A percentile compares a stretch with the other conserved stretches of the same genome.
Conservation (phyloP, 2,329 filamentous ascomycete species). For the Thielaviopsis musarum region DNA sequence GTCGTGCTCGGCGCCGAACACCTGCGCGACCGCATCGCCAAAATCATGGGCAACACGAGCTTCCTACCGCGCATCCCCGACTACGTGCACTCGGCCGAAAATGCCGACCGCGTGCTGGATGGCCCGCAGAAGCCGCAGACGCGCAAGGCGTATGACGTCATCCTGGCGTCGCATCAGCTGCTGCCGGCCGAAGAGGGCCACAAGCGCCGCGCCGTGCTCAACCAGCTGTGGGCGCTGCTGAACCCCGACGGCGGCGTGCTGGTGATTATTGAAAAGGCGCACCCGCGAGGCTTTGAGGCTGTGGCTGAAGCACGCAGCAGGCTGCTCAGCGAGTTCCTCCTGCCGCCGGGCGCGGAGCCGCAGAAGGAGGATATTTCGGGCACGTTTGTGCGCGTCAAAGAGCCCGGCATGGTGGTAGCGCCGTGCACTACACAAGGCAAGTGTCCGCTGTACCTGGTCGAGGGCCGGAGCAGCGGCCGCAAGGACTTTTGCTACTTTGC, state of each 20-base stretch:
- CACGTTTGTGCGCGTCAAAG: constrained; percentile 26
- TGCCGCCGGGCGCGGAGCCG: constrained; percentile 25
- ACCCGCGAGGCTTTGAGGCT: constrained; percentile 82
- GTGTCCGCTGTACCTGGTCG: constrained; percentile 74
- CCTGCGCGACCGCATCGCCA: constrained; percentile 58
- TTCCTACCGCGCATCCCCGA: constrained; percentile 88
- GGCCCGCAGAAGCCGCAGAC: constrained; percentile 35
- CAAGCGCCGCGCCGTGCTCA: constrained; percentile 58
- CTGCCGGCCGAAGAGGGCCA: constrained; percentile 61
- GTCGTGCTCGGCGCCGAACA: constrained; percentile 63
- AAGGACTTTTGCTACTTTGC: constrained; percentile 85
- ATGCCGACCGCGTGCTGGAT: constrained; percentile 41
- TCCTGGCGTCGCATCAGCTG: constrained; percentile 75
- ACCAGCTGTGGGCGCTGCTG: constrained; percentile 80
- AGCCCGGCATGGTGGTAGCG: constrained; percentile 47
- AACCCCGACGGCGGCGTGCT: constrained; percentile 74
- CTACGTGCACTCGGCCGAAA: constrained; percentile 50
- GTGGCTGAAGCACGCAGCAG: constrained; percentile 70
- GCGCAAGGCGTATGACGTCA: constrained; percentile 72
- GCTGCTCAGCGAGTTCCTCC: constrained; percentile 59
- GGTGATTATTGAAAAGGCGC: constrained; percentile 76
- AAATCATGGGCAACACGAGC: constrained; percentile 70
- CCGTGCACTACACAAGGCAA: constrained; percentile 76
- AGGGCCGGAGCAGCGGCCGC: constrained; percentile 54
- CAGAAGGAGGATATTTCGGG: constrained; percentile 12